Base-by-base conservation (phyloP, 108 stramenopile species). In the Discostella pseudostelligera region DNA sequence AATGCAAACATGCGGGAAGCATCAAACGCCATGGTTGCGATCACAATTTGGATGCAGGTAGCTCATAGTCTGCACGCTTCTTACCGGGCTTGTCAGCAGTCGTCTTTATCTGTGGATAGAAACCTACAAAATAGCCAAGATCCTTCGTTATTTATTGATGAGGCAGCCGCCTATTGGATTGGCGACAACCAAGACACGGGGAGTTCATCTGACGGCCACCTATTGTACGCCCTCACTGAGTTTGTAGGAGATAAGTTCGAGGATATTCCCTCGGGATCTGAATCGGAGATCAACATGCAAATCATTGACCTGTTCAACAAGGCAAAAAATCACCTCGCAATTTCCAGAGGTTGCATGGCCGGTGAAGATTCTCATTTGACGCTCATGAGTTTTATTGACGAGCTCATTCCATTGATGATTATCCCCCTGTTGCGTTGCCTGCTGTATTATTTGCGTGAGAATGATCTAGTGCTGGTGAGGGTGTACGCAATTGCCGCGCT, bases 111-210 rank as follows among this genome's bases (percentile, higher is more conserved):
- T 80, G 80, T 61, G 59, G 78, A 59, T 57, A 84, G 45, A 67
- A n/a, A 20, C 14, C 35, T 56, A 36, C 55, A 56, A 56, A 19
- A 19, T 19, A 56, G 0, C n/a, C 28, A 28, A 54, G 81, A 89
- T 63, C 81, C 86, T 14, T 79, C 88, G 20, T 69, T 80, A 37
- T 80, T 78, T 29, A 84, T 89, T 28, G 89, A 90, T 59, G 86
- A 84, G 35, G 92, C 84, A 4, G 89, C 86, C 5, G 89, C 89
- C 2, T 90, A 87, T 56, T 90, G 87, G 88, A 88, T 93, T 60
- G 92, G 92, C 10, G 89, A 89, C 68, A 86, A 84, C 28, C 84
- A 88, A 62, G 49, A 70, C 10, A 83, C 88, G 25, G 89, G 86
- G 28, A 76, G 83, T 40, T 67, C 69, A 19, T 65, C 82, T 24